phyloP scores from a whole-genome alignment of 1,284 basidiomycete genomes.

The Apiotrichum sp. region DNA sequence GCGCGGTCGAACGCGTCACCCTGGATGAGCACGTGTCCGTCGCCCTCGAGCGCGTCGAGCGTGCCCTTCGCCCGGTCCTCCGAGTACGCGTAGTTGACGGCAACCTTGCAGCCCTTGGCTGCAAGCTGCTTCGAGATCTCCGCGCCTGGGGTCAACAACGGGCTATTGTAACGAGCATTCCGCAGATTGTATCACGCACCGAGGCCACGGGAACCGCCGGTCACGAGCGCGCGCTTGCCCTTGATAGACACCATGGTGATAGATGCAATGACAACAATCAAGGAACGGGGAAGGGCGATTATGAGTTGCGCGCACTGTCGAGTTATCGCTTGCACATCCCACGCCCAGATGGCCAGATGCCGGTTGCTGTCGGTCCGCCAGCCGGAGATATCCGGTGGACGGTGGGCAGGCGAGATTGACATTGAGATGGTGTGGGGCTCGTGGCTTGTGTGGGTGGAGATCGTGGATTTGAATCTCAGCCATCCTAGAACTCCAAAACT shows the following conservation, averaged over 20 bases:
- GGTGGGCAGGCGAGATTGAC: too few species aligned
- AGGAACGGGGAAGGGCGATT: too few species aligned
- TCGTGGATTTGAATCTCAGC: too few species aligned
- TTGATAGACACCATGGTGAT: constrained; percentile 5
- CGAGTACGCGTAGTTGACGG: constrained; percentile 23
- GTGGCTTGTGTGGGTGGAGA: too few species aligned
- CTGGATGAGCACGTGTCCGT: constrained; percentile 19
- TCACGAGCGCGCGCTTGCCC: constrained; percentile 23
- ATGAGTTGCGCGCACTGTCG: too few species aligned
- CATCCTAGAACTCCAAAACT: too few species aligned
- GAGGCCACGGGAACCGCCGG: constrained; percentile 23
- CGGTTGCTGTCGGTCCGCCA: too few species aligned
- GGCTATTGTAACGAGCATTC: background rate
- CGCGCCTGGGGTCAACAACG: constrained; percentile 9
- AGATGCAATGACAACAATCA: background rate
- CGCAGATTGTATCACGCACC: constrained; percentile 8
- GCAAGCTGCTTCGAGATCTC: constrained; percentile 18
- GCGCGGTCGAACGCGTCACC: constrained; percentile 23
- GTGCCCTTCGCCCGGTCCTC: constrained; percentile 20
- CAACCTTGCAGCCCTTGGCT: constrained; percentile 15
- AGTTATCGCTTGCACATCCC: too few species aligned
- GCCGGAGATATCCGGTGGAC: too few species aligned
- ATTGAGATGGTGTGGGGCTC: too few species aligned
- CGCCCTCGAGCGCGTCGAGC: constrained; percentile 11
- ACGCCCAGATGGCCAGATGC: too few species aligned